These are phyloP conservation scores for Lagenidium giganteum DNA, from an alignment of 352 stramenopile genomes.

Conservation along the genomic window DNA sequence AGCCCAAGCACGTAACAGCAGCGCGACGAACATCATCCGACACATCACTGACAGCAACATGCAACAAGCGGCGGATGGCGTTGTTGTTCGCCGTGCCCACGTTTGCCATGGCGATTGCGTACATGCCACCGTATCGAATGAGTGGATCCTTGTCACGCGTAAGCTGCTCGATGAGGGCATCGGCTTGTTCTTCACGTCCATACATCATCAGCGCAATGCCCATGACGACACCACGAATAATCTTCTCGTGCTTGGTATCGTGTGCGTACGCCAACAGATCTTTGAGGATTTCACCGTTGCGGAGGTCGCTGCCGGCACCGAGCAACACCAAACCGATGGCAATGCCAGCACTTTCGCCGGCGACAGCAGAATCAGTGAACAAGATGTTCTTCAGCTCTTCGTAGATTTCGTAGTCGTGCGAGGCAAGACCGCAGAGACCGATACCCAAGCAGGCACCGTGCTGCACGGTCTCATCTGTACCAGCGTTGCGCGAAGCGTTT, in stretches of 20 bases:
- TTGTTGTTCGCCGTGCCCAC: conserved; percentile 95
- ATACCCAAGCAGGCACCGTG: conserved; percentile 96
- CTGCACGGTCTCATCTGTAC: conserved; percentile 94
- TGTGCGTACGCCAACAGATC: conserved; percentile 96
- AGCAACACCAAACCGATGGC: conserved; percentile 95
- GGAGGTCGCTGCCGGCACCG: conserved; percentile 83
- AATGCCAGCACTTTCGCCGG: conserved; percentile 94
- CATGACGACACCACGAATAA: conserved; percentile 96
- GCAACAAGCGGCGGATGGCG: conserved; percentile 93
- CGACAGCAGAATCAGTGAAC: conserved; percentile 96
- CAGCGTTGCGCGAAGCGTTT: conserved; percentile 68
- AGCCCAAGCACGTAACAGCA: conserved; percentile 94
- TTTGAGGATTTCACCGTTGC: conserved; percentile 70
- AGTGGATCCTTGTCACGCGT: conserved; percentile 94
- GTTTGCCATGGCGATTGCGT: conserved; percentile 95
- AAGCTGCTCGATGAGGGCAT: conserved; percentile 95
- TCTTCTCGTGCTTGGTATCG: conserved; percentile 99
- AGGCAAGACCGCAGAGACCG: conserved; percentile 94
- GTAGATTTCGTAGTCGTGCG: conserved; percentile 89
- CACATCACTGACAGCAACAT: conserved; percentile 97
- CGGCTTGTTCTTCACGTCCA: conserved; percentile 93
- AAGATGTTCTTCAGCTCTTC: conserved; percentile 96
- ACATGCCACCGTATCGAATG: conserved; percentile 97
- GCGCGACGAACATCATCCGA: conserved; percentile 97
- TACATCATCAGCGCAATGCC: conserved; percentile 97